These are phyloP conservation scores for Xerocomus spinulosus DNA, from an alignment of 768 basidiomycete species.

Conservation along the genomic window DNA sequence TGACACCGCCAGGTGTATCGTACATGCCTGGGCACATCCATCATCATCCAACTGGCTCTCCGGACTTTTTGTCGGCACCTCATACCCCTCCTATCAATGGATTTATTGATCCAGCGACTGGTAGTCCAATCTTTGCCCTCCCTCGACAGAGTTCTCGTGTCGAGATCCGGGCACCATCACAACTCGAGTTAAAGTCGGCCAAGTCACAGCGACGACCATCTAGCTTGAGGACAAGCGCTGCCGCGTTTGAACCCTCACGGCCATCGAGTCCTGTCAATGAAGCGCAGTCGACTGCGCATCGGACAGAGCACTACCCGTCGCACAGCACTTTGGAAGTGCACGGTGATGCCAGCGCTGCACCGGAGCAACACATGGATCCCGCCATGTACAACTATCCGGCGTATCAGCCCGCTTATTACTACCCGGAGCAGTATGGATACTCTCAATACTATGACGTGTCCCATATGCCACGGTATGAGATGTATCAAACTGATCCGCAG, in stretches of 20 bases:
- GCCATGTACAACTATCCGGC: conserved; percentile 51
- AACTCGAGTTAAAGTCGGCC: conserved; percentile 20
- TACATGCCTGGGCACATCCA: conserved; percentile 63
- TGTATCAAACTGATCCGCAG: conserved; percentile 53
- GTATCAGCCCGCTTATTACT: conserved; percentile 64
- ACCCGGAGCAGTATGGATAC: conserved; percentile 66
- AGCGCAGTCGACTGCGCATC: conserved; percentile 5
- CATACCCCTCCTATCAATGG: conserved; percentile 59
- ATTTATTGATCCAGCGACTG: conserved; percentile 62
- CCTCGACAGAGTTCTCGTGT: conserved; percentile 68
- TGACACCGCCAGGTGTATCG: conserved; percentile 43
- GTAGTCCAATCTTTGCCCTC: conserved; percentile 67
- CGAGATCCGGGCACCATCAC: conserved; percentile 63
- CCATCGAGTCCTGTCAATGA: conserved; percentile 24
- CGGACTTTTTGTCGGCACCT: conserved; percentile 57
- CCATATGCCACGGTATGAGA: conserved; percentile 60
- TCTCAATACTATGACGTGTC: conserved; percentile 65
- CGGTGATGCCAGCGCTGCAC: conserved; percentile 14
- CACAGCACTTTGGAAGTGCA: conserved; percentile 10
- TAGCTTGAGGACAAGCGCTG: conserved; percentile 48
- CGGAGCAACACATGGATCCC: conserved; percentile 29
- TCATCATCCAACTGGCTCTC: conserved; percentile 54
- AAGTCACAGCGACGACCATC: conserved; percentile 31
- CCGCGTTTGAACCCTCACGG: conserved; percentile 45
- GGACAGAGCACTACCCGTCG: conserved; percentile 11